phyloP scores from a whole-genome alignment of 805 yeast genomes.

The Starmerella apicola region DNA sequence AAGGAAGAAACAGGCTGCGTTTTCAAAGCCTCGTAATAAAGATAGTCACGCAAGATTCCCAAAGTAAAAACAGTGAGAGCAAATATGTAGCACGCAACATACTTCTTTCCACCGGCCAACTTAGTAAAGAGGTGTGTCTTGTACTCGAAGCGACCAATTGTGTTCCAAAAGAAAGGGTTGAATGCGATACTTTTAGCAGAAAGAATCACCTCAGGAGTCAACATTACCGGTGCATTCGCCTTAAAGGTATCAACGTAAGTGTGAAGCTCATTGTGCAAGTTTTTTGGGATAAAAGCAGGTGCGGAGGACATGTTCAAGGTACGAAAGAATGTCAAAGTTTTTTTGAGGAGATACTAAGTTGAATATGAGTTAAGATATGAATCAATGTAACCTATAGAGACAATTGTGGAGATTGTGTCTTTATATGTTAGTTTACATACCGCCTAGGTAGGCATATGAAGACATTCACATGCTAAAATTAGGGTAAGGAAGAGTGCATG shows the following conservation, averaged over 20 bases:
- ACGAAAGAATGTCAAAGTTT: too few relatives aligned
- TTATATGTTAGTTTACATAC: too few relatives aligned
- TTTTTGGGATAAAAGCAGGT: neutral
- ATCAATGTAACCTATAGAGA: too few relatives aligned
- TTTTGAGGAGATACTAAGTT: too few relatives aligned
- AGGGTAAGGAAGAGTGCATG: too few relatives aligned
- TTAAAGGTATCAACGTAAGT: neutral
- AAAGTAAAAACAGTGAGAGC: slow-evolving; percentile 75
- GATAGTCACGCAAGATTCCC: slow-evolving; percentile 70
- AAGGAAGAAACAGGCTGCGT: slow-evolving; percentile 57
- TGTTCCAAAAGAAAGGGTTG: slow-evolving; percentile 94
- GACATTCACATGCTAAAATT: too few relatives aligned
- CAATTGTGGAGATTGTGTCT: too few relatives aligned
- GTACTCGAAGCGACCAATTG: slow-evolving; percentile 79
- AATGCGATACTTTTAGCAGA: slow-evolving; percentile 43
- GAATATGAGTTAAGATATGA: too few relatives aligned
- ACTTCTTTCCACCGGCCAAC: slow-evolving; percentile 50
- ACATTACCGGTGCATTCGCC: slow-evolving; percentile 4
- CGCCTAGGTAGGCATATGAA: too few relatives aligned
- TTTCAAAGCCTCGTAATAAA: slow-evolving; percentile 53
- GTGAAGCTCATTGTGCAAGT: neutral
- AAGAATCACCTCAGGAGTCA: slow-evolving; percentile 13
- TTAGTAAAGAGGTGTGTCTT: slow-evolving; percentile 65
- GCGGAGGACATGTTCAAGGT: too few relatives aligned
- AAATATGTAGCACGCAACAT: slow-evolving; percentile 69